These are phyloP conservation scores for Saxophila tyrrhenica DNA, from an alignment of 495 filamentous ascomycete species.

Conservation along the genomic window DNA sequence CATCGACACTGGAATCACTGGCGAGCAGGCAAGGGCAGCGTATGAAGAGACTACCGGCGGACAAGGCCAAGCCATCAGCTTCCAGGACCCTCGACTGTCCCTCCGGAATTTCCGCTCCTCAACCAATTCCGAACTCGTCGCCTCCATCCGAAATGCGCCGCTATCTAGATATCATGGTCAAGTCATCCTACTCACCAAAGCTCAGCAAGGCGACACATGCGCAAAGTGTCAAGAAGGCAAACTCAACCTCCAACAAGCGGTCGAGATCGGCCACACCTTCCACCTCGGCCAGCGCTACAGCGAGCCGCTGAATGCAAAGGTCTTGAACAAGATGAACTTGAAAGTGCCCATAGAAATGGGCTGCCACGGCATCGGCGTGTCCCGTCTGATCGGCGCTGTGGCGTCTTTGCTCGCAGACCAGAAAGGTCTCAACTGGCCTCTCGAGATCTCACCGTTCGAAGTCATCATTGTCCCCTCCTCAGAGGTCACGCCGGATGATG, in stretches of 20 bases:
- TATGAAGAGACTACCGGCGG: background rate
- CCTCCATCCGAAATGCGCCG: background rate
- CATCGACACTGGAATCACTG: constrained; percentile 58
- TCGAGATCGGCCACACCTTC: constrained; percentile 93
- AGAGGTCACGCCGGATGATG: constrained; percentile 36
- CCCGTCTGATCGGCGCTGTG: constrained; percentile 77
- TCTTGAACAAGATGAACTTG: constrained; percentile 16
- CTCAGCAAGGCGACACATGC: constrained; percentile 59
- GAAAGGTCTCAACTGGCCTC: constrained; percentile 80
- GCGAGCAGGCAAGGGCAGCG: constrained; percentile 17
- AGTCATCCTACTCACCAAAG: constrained; percentile 47
- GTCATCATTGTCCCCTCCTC: constrained; percentile 50
- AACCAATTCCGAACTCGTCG: background rate
- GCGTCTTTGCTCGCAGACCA: constrained; percentile 61
- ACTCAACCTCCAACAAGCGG: constrained; percentile 56
- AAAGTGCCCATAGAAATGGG: constrained; percentile 72
- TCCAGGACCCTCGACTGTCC: constrained; percentile 1
- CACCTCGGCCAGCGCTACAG: constrained; percentile 85
- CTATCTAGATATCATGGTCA: background rate
- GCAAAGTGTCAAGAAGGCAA: constrained; percentile 52
- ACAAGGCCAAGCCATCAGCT: background rate
- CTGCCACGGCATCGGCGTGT: constrained; percentile 90
- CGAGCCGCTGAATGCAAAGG: constrained; percentile 50
- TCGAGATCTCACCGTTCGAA: constrained; percentile 75
- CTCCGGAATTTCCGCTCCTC: background rate